Evolutionary conservation across 2,329 filamentous ascomycete genomes (phyloP).

Genomic region (Fonsecaea monophora): DNA sequence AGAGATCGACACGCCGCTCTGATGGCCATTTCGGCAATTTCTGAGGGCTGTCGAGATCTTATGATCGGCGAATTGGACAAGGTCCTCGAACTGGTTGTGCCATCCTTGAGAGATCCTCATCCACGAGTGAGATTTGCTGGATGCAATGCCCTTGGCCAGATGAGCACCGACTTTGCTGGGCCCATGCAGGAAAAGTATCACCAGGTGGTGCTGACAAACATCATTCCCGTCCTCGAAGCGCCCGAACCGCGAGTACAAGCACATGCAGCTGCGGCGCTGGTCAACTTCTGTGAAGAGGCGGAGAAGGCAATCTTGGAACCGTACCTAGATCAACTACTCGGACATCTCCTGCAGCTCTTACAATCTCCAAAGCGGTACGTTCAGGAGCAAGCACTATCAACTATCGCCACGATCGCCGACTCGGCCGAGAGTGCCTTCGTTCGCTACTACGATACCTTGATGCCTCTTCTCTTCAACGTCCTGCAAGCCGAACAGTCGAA

Average conservation of each 20-base stretch:
- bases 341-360: slow-evolving; percentile 82
- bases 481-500: slow-evolving; percentile 89
- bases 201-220: slow-evolving; percentile 81
- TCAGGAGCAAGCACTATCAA: slow-evolving; percentile 95
- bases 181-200: slow-evolving; percentile 98
- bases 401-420: slow-evolving; percentile 98
- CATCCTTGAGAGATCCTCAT: slow-evolving; percentile 85
- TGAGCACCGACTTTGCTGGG: slow-evolving; percentile 98
- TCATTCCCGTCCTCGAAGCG: slow-evolving; percentile 89
- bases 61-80: slow-evolving; percentile 96
- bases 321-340: slow-evolving; percentile 86
- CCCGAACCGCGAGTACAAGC: slow-evolving; percentile 93
- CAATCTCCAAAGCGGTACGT: slow-evolving; percentile 94
- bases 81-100: slow-evolving; percentile 92
- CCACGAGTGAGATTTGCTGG: slow-evolving; percentile 95
- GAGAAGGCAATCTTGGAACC: slow-evolving; percentile 91
- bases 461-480: slow-evolving; percentile 92
- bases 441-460: slow-evolving; percentile 93
- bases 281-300: slow-evolving; percentile 99
- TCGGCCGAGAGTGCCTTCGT: slow-evolving; percentile 93
- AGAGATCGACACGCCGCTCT: slow-evolving; percentile 93
- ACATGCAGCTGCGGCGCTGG: slow-evolving; percentile 93
- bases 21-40: slow-evolving; percentile 99
- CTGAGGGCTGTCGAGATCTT: slow-evolving; percentile 91
- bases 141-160: slow-evolving; percentile 98